phyloP scores from a whole-genome alignment of 208 protist genomes.

The Wallacemonas sp. region DNA sequence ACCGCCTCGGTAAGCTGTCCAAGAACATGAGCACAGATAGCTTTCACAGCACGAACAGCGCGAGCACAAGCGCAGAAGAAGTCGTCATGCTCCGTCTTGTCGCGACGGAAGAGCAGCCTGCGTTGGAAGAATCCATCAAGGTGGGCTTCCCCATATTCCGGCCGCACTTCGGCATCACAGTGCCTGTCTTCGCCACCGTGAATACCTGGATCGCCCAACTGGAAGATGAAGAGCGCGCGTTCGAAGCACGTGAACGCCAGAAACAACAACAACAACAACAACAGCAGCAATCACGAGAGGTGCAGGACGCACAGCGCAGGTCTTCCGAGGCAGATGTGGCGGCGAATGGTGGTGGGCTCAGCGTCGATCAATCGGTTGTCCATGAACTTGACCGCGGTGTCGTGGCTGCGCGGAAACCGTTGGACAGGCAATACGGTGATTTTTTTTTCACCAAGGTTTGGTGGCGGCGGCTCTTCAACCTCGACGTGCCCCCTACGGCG shows the following conservation, averaged over 20 bases:
- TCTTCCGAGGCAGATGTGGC: not conserved
- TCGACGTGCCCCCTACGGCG: conserved; percentile 30
- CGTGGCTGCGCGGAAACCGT: conserved; percentile 26
- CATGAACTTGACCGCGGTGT: conserved; percentile 15
- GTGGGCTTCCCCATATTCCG: conserved; percentile 42
- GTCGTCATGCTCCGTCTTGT: conserved; percentile 20
- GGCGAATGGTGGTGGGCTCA: not conserved
- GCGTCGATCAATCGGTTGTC: not conserved
- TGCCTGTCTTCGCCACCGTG: conserved; percentile 40
- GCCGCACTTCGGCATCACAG: conserved; percentile 39
- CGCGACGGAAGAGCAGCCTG: conserved; percentile 25
- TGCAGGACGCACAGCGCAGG: not conserved
- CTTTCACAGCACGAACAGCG: not conserved
- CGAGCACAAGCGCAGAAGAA: not conserved
- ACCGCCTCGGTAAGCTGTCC: not conserved
- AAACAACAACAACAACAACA: not conserved
- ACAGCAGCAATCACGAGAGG: not conserved
- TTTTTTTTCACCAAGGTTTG: conserved; percentile 25
- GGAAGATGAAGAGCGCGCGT: conserved; percentile 15
- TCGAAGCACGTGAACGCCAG: not conserved
- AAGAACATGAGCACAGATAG: not conserved
- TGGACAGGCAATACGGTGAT: conserved; percentile 42
- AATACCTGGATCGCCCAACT: conserved; percentile 21
- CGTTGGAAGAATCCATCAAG: conserved; percentile 30
- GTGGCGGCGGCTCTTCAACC: conserved; percentile 36